These are phyloP conservation scores for Sideroxylon spinosum DNA, from an alignment of 179 eudicot genomes.

Conservation along the genomic window DNA sequence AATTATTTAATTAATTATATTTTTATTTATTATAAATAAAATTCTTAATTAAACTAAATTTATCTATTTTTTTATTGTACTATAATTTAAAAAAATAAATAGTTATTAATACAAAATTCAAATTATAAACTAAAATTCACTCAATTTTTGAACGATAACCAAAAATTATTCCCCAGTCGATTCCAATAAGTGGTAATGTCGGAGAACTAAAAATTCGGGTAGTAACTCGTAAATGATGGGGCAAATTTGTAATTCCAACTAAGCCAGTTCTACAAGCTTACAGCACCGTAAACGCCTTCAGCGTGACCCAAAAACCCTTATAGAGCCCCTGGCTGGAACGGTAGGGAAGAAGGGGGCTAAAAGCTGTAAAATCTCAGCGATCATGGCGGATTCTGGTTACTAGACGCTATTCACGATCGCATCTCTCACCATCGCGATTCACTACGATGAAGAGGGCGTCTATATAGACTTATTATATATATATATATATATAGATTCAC, in stretches of 20 bases:
- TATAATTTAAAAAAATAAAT: no score
- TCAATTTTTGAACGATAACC: no score
- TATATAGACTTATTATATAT: neutral
- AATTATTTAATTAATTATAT: no score
- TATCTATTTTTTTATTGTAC: no score
- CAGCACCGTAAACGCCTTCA: neutral
- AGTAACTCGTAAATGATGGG: neutral
- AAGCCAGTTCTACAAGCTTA: no score
- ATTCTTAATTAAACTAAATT: no score
- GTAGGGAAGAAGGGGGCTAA: neutral
- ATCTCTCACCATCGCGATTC: neutral
- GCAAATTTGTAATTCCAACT: neutral
- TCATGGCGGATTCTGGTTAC: neutral
- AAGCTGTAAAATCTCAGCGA: neutral
- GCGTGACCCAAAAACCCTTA: neutral
- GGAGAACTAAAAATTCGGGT: constrained; percentile 18
- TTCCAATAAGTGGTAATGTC: no score
- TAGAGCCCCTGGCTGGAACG: neutral
- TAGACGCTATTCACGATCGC: no score
- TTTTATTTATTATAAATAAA: no score
- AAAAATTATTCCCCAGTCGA: no score
- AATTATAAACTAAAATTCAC: no score
- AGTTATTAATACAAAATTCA: no score
- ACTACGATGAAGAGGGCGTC: neutral
- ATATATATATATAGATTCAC: neutral